Evolutionary conservation across 345 rosid species (phyloP).

Genomic region (Adansonia digitata): DNA sequence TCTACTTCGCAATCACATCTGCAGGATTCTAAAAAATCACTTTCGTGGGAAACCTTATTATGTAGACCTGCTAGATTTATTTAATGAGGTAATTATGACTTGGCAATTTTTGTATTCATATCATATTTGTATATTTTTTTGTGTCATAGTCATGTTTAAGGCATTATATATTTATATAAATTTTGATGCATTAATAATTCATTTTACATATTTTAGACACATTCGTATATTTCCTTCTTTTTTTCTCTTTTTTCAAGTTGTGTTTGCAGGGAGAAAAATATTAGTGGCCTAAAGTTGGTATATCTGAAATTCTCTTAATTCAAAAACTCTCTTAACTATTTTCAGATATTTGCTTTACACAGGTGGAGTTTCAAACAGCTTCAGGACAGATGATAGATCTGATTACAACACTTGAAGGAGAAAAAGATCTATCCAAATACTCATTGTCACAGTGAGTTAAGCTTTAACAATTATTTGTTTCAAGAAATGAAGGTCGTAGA

Average conservation of each 20-base stretch:
- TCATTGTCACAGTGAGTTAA: conserved; percentile 55
- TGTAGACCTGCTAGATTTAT: conserved; percentile 48
- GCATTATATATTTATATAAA: too few relatives aligned
- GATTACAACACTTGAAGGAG: conserved; percentile 66
- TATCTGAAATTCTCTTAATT: background rate
- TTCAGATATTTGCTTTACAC: conserved; percentile 14
- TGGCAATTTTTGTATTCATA: too few relatives aligned
- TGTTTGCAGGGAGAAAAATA: too few relatives aligned
- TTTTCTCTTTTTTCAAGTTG: too few relatives aligned
- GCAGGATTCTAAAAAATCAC: conserved; percentile 45
- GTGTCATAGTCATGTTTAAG: too few relatives aligned
- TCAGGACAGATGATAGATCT: conserved; percentile 84
- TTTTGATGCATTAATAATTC: too few relatives aligned
- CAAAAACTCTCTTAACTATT: background rate
- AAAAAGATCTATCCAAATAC: conserved; percentile 64
- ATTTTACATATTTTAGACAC: too few relatives aligned
- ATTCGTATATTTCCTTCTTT: too few relatives aligned
- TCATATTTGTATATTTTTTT: too few relatives aligned
- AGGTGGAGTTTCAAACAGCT: conserved; percentile 77
- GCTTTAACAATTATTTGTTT: background rate
- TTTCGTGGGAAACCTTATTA: conserved; percentile 50
- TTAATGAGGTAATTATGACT: conserved; percentile 44
- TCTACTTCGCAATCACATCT: conserved; percentile 43
- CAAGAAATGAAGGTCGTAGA: background rate
- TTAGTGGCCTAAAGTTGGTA: too few relatives aligned